A percentile compares a stretch with the other conserved stretches of the same genome.
phyloP scores from a whole-genome alignment of 768 basidiomycete genomes.

The Russula olivacea region DNA sequence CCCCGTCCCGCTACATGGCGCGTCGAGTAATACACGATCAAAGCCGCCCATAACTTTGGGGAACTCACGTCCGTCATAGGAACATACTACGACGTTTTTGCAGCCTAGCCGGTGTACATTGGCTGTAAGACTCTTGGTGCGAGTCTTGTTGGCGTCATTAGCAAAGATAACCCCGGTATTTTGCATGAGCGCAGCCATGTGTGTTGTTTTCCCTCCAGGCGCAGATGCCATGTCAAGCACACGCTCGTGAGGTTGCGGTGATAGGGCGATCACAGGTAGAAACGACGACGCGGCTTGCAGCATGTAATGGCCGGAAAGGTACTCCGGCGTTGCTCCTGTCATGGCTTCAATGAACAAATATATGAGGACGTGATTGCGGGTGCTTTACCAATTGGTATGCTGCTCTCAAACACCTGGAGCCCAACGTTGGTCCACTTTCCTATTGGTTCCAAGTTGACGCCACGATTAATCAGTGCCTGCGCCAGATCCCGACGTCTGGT shows the following conservation, averaged over 20 bases:
- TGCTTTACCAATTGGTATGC: constrained; percentile 76
- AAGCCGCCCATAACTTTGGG: constrained; percentile 99
- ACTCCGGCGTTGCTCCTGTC: constrained; percentile 91
- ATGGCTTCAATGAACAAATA: constrained; percentile 6
- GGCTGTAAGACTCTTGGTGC: constrained; percentile 94
- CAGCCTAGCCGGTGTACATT: constrained; percentile 96
- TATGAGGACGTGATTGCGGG: background rate
- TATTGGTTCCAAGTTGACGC: constrained; percentile 95
- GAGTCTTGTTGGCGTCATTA: constrained; percentile 90
- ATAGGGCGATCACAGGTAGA: constrained; percentile 95
- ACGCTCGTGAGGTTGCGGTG: constrained; percentile 88
- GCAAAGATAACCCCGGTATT: constrained; percentile 98
- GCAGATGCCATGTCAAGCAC: constrained; percentile 98
- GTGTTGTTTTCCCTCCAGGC: constrained; percentile 96
- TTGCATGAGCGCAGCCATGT: constrained; percentile 93
- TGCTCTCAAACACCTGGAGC: constrained; percentile 95
- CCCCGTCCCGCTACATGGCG: constrained; percentile 96
- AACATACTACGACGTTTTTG: constrained; percentile 96
- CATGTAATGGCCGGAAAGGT: constrained; percentile 99
- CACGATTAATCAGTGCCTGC: constrained; percentile 88
- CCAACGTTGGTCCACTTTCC: constrained; percentile 99
- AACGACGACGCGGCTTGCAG: constrained; percentile 98
- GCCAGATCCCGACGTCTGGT: constrained; percentile 92
- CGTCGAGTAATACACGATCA: constrained; percentile 93
- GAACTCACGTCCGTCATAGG: constrained; percentile 95